phyloP scores from a whole-genome alignment of 495 filamentous ascomycete species.

The Penicillium antarcticum region DNA sequence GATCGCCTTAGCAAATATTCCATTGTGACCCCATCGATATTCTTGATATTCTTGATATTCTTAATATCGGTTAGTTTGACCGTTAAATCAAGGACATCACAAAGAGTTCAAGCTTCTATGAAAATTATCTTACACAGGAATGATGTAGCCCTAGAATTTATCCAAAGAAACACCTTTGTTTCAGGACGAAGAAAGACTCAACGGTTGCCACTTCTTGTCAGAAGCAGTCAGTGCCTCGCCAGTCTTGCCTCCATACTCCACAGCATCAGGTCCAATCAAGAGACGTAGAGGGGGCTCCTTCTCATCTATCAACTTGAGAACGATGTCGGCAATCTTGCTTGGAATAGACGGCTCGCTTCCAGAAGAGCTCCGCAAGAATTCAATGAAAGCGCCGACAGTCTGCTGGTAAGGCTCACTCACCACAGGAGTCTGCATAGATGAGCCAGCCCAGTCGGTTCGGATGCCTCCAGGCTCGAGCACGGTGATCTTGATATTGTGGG shows the following conservation, averaged over 20 bases:
- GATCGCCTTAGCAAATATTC: too few relatives aligned
- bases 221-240: conserved; percentile 12
- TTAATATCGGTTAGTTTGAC: too few relatives aligned
- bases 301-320: conserved; percentile 12
- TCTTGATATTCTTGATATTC: too few relatives aligned
- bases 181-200: conserved; percentile 12
- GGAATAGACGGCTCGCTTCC: conserved; percentile 10
- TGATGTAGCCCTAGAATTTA: too few relatives aligned
- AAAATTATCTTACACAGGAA: too few relatives aligned
- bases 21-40: too few relatives aligned
- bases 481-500: conserved; percentile 26
- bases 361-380: background rate
- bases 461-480: conserved; percentile 37
- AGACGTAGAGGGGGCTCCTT: conserved; percentile 22
- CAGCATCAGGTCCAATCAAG: conserved; percentile 25
- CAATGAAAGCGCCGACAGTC: conserved; percentile 7
- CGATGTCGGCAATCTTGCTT: conserved; percentile 21
- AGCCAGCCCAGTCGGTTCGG: conserved; percentile 31
- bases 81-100: too few relatives aligned
- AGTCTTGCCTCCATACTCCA: conserved; percentile 15
- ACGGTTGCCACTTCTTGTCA: conserved; percentile 21
- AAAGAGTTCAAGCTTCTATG: too few relatives aligned
- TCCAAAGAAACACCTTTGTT: background rate
- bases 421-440: conserved; percentile 22
- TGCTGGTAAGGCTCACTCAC: conserved; percentile 25